A percentile compares a stretch with the other conserved stretches of the same genome.
Evolutionary conservation across 306 rosid genomes (phyloP).

Genomic region (Lablab purpureus): DNA sequence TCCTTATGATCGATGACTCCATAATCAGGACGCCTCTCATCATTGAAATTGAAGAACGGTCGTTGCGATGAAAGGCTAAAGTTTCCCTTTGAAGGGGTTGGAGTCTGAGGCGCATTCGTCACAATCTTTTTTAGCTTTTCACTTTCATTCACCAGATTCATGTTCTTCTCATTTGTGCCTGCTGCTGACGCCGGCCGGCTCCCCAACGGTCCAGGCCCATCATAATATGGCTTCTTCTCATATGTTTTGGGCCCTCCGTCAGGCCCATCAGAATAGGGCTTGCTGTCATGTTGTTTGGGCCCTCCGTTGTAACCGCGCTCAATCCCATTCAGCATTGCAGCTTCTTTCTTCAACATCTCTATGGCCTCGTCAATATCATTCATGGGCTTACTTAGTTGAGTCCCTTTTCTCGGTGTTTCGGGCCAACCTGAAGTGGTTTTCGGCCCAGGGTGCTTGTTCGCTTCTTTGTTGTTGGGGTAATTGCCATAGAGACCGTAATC

Average conservation of each 20-base stretch:
- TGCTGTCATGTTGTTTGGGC: too few species aligned
- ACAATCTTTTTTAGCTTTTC: constrained; percentile 11
- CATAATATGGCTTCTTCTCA: neutral
- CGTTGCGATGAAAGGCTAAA: neutral
- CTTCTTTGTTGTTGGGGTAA: neutral
- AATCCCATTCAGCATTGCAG: constrained; percentile 4
- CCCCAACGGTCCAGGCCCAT: neutral
- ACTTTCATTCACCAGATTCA: constrained; percentile 45
- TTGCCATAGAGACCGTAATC: neutral
- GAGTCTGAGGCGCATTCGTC: neutral
- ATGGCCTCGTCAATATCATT: constrained; percentile 48
- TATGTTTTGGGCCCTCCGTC: neutral
- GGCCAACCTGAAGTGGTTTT: constrained; percentile 30
- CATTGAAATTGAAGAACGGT: neutral
- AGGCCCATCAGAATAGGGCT: neutral
- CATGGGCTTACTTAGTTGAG: constrained; percentile 51
- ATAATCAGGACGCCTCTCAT: neutral
- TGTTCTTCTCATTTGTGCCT: constrained; percentile 25
- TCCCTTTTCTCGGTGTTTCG: constrained; percentile 42
- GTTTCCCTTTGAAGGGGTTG: constrained; percentile 31
- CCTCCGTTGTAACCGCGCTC: too few species aligned
- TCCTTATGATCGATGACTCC: constrained; percentile 22
- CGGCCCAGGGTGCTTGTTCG: constrained; percentile 2
- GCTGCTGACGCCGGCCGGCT: too few species aligned
- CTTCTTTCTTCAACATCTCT: constrained; percentile 46